A percentile compares a stretch with the other conserved stretches of the same genome.
Evolutionary conservation across 768 basidiomycete species (phyloP).

Genomic region (Hemileccinum impolitum): DNA sequence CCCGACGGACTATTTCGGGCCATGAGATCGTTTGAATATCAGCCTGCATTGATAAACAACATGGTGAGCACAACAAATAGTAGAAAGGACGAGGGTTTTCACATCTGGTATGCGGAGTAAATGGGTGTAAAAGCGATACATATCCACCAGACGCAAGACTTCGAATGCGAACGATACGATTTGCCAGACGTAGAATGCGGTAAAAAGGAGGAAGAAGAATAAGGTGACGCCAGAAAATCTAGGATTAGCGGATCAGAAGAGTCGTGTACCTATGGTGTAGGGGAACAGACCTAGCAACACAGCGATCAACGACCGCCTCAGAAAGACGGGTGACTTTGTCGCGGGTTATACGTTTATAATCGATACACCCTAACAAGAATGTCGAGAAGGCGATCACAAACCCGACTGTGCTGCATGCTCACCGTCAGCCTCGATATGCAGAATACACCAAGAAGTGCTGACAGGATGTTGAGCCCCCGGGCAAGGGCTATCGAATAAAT

Average conservation of each 20-base stretch:
- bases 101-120: conserved; percentile 94
- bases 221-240: conserved; percentile 85
- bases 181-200: conserved; percentile 88
- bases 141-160: conserved; percentile 78
- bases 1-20: conserved; percentile 90
- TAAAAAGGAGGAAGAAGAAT: conserved; percentile 81
- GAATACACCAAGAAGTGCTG: conserved; percentile 37
- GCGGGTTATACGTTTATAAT: conserved; percentile 77
- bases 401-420: conserved; percentile 76
- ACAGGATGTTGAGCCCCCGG: conserved; percentile 93
- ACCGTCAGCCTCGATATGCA: conserved; percentile 20
- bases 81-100: conserved; percentile 21
- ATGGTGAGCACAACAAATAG: conserved; percentile 10
- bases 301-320: conserved; percentile 79
- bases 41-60: conserved; percentile 50
- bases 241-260: conserved; percentile 15
- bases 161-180: conserved; percentile 74
- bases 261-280: not conserved
- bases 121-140: conserved; percentile 96
- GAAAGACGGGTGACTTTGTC: conserved; percentile 67
- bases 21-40: conserved; percentile 98
- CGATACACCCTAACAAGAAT: conserved; percentile 91
- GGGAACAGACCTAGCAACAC: conserved; percentile 71
- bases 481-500: conserved; percentile 93
- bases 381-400: conserved; percentile 99